Evolutionary conservation across 352 stramenopile species (phyloP), one percentile per base, ranked within the genome.

Genomic region (Peronosclerospora sorghi): DNA sequence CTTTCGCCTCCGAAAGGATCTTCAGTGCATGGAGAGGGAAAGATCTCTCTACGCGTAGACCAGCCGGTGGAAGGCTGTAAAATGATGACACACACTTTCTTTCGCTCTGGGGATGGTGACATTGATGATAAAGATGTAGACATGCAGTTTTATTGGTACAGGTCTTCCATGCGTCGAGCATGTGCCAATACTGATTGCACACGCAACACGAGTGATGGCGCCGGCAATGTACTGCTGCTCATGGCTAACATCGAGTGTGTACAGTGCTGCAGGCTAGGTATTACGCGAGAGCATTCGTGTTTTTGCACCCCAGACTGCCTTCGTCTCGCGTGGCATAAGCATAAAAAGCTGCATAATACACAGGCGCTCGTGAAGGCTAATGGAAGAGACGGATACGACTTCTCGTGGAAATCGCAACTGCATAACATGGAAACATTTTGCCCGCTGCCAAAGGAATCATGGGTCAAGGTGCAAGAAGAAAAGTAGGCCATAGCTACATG

Each of bases 51-150:
- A 38, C 71, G 74, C 18, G 71, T 86, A 17, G 74, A 86, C 43
- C 74, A 86, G 51, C 74, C 74, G 2, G 70, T 86, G 23, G 71
- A 81, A 41, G 62, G 65, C 39, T 86, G 74, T 48, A 53, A 58
- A 35, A 73, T 86, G 43, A 77, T 74, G 65, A 80, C 72, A 48
- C 74, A 86, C 50, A 69, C 72, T n/a, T 86, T 86, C 50, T 86
- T 83, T 40, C 73, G 73, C 23, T 83, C 71, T 2, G 59, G 68
- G 6, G 71, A 83, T 4, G 67, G 71, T 19, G 72, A 83, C 50
- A 83, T 81, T 29, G 69, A 86, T 45, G 70, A 83, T 53, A 74
- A 81, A 35, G 63, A 76, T 35, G 73, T 84, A 24, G 65, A 77
- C 12, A 62, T 86, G 51, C 41, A 79, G 48, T 86, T 83, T 51